These are phyloP conservation scores for Penicillium sp. DNA, from an alignment of 2,329 filamentous ascomycete genomes.

Conservation along the genomic window DNA sequence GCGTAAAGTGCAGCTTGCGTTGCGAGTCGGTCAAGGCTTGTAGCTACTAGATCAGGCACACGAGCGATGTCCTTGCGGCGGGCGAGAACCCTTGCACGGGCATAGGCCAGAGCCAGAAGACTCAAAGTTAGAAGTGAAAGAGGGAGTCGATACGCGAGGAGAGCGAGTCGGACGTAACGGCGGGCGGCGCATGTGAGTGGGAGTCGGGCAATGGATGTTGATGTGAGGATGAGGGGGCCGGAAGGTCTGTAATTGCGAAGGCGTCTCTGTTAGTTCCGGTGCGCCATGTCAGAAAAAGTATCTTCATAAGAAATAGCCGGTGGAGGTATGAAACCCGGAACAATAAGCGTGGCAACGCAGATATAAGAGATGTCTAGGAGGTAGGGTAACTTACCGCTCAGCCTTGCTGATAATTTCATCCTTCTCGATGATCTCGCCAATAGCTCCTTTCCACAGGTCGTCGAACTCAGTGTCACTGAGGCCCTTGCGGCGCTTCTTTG, in stretches of 20 bases:
- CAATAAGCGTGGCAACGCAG: constrained; percentile 24
- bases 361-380: constrained; percentile 11
- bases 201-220: constrained; percentile 89
- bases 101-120: constrained; percentile 62
- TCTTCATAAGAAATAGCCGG: constrained; percentile 28
- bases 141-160: constrained; percentile 56
- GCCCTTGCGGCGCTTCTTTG: constrained; percentile 75
- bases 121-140: constrained; percentile 52
- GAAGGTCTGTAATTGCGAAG: constrained; percentile 73
- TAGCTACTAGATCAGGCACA: constrained; percentile 80
- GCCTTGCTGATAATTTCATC: constrained; percentile 64
- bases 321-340: constrained; percentile 22
- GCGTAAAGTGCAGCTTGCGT: constrained; percentile 81
- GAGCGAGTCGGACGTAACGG: constrained; percentile 52
- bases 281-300: constrained; percentile 56
- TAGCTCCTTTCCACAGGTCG: constrained; percentile 66
- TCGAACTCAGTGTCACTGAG: constrained; percentile 91
- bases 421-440: constrained; percentile 56
- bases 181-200: constrained; percentile 66
- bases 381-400: constrained; percentile 59
- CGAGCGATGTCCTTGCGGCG: constrained; percentile 69
- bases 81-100: constrained; percentile 65
- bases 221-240: constrained; percentile 71
- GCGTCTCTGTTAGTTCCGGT: constrained; percentile 81
- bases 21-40: constrained; percentile 82